Evolutionary conservation across 176 grass and related monocot genomes (phyloP), one percentile per base, ranked within the genome.

Genomic region (Oryza longistaminata): DNA sequence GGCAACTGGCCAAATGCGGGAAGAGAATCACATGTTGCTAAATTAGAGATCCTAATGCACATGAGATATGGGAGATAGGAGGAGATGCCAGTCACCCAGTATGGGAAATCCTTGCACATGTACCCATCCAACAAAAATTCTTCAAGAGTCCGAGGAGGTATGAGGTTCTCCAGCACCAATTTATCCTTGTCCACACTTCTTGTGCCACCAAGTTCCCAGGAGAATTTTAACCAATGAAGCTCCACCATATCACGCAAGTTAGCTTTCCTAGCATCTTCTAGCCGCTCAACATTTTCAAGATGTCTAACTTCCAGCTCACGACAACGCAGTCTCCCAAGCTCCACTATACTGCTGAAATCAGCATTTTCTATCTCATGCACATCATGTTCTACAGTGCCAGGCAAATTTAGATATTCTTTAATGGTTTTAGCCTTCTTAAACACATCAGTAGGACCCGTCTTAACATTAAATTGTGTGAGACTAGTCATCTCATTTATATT

Each of bases 331-430:
- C 17, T 3, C 17, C 6, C 37, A 17, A 78, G 58, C 1, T 78
- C 58, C 6, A 65, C 7, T 26, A 65, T 44, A 65, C 35, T 65
- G n/a, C 35, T 72, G 8, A 33, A 7, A 8, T 15, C 15, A 19
- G 8, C n/a, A 24, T 15, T 62, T 29, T 39, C 29, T 8, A 8
- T 29, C 42, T 80, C 0, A 0, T 26, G 75, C 17, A 80, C 77
- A 34, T 11, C 2, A 46, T 68, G 43, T n/a, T 7, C 1, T n/a
- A 0, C 19, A 11, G 0, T 0, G 0, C 0, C 2, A 34, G 9
- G 25, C 3, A 80, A 21, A 31, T 19, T 33, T 13, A 68, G 15
- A 34, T 15, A 15, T 3, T 35, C 1, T 5, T 7, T 33, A 21
- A 33, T 55, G 0, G 37, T 1, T 7, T 6, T 0, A 37, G 4